A percentile compares a stretch with the other conserved stretches of the same genome.
Conservation (phyloP, 1,139 yeast species). For the Nakaseomyces delphensis region DNA sequence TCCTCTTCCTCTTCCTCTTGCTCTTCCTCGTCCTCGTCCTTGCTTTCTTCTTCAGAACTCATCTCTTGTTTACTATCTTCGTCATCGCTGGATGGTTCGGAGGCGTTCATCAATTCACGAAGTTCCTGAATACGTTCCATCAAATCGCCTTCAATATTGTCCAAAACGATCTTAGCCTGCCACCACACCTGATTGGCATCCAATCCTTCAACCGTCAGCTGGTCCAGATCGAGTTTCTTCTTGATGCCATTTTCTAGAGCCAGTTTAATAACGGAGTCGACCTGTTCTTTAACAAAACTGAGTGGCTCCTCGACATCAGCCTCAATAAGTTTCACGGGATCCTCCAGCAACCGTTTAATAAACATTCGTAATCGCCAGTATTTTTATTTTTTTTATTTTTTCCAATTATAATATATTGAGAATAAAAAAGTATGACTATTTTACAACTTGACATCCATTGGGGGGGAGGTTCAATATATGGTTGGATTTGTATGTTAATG, state of each 20-base stretch:
- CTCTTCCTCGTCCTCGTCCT: constrained; percentile 23
- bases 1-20: constrained; percentile 23
- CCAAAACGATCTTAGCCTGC: constrained; percentile 77
- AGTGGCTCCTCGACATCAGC: constrained; percentile 10
- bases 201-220: constrained; percentile 73
- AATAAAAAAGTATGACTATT: too few species aligned
- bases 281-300: constrained; percentile 18
- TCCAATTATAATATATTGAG: too few species aligned
- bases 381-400: too few species aligned
- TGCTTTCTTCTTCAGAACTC: constrained; percentile 15
- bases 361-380: too few species aligned
- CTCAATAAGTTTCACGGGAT: constrained; percentile 15
- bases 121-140: constrained; percentile 41
- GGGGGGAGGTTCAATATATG: too few species aligned
- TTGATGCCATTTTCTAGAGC: constrained; percentile 22
- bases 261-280: constrained; percentile 25
- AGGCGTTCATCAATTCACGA: constrained; percentile 29
- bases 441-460: too few species aligned
- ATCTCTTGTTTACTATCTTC: constrained; percentile 17
- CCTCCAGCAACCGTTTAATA: constrained; percentile 7
- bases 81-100: constrained; percentile 25
- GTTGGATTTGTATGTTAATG: too few species aligned
- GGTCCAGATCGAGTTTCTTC: constrained; percentile 65
- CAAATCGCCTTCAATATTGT: constrained; percentile 54
- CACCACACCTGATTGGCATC: constrained; percentile 93